Base-by-base conservation (phyloP, 352 stramenopile species). In the Plasmopara muralis region DNA sequence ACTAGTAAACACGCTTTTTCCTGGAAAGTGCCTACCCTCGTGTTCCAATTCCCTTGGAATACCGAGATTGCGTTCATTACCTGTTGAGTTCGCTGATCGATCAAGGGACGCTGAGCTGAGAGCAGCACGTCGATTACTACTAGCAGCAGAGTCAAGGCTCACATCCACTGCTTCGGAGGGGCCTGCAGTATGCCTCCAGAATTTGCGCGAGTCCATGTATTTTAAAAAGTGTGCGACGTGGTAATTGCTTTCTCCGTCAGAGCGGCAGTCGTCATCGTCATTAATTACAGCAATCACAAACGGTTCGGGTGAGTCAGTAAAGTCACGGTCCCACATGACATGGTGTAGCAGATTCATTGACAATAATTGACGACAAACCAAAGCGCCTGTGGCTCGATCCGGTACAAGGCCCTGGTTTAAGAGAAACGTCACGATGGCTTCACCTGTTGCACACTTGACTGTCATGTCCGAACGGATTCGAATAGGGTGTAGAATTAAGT, bases 271-370 rank as follows among this genome's bases (percentile, higher is more conserved):
- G 2, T 43, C 38, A 18, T 89, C 75, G 41, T 77, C 67, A 31
- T 85, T 67, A 28, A 84, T 39, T 13, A 80, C 64, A 4, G 60
- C 64, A 55, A 93, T 74, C 47, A 77, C 82, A 60, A 78, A 93
- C 16, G 81, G 74, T 48, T 93, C 83, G 38, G 65, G 61, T 15
- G 72, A 83, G 50, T 91, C 80, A n/a, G 78, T 61, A 57, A 93
- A 93, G 52, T 88, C 80, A 29, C 85, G 83, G 43, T 87, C 74
- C 83, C 83, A 93, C 50, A 89, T 72, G 38, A 91, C 72, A 65
- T 93, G 83, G 57, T 93, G 83, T 33, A 93, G 63, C 28, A 90
- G 46, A 47, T 93, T 93, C 83, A 91, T 93, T 8, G 68, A 70
- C n/a, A 91, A 43, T 30, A 93, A 54, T 30, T 74, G 72, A 9